Evolutionary conservation across 2,329 filamentous ascomycete species (phyloP).

Genomic region (Apiospora phragmitis): DNA sequence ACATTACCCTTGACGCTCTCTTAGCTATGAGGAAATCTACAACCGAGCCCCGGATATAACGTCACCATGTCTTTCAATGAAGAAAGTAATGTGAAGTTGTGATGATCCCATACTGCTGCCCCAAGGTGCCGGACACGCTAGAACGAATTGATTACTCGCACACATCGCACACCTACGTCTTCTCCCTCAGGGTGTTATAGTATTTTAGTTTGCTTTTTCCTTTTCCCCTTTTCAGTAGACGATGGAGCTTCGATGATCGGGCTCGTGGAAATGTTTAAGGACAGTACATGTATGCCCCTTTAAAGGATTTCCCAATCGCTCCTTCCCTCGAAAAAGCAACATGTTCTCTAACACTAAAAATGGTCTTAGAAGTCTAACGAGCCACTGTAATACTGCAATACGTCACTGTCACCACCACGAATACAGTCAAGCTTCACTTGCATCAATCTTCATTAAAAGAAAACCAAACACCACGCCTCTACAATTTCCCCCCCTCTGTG

Average conservation of each 20-base stretch:
- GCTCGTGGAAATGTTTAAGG: background rate
- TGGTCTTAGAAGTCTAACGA: background rate
- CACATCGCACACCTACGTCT: background rate
- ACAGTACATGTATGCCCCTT: background rate
- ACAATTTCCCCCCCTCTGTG: background rate
- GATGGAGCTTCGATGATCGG: background rate
- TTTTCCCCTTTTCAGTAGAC: background rate
- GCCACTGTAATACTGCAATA: background rate
- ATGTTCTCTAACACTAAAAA: background rate
- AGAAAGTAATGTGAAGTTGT: background rate
- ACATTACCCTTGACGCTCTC: background rate
- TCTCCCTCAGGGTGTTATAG: background rate
- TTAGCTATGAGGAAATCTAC: too few relatives aligned
- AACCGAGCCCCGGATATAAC: background rate
- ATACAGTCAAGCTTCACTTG: background rate
- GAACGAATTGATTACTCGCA: constrained; percentile 3
- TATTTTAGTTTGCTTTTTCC: background rate
- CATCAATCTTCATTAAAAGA: background rate
- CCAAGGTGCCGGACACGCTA: background rate
- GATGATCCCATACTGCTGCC: background rate
- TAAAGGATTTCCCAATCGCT: background rate
- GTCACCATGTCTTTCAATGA: background rate
- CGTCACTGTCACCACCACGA: constrained; percentile 9
- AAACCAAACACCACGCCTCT: background rate
- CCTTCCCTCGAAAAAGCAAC: background rate